A percentile compares a stretch with the other conserved stretches of the same genome.
phyloP scores from a whole-genome alignment of 1,284 basidiomycete genomes.

The Cerioporus squamosus region DNA sequence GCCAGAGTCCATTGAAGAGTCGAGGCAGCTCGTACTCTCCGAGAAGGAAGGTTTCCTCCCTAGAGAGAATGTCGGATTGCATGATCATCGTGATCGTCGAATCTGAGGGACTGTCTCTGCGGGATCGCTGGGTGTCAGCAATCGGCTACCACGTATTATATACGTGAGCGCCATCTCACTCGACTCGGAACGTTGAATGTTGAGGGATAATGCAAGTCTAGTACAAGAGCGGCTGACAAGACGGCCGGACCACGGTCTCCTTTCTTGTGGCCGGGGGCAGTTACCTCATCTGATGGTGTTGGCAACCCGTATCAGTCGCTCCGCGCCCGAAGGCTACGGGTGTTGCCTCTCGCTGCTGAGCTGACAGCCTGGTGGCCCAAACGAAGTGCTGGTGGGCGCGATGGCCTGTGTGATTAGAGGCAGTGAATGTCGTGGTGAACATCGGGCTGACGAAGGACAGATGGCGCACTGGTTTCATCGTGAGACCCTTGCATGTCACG shows the following conservation, averaged over 20 bases:
- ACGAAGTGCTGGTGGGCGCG: too few relatives aligned
- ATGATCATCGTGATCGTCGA: conserved; percentile 9
- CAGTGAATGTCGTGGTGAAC: not conserved
- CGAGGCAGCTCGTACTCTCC: conserved; percentile 67
- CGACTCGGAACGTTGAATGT: too few relatives aligned
- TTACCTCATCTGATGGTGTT: not conserved
- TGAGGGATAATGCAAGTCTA: not conserved
- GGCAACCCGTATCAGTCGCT: conserved; percentile 10
- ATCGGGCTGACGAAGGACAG: not conserved
- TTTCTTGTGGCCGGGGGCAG: conserved; percentile 8
- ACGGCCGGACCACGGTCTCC: conserved; percentile 19
- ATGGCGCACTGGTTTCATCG: not conserved
- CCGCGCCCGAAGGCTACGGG: not conserved
- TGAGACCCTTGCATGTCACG: too few relatives aligned
- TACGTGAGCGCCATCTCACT: not conserved
- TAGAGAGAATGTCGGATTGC: conserved; percentile 1
- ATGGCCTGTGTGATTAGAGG: not conserved
- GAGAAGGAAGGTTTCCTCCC: conserved; percentile 49
- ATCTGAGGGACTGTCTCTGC: not conserved
- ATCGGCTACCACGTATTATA: conserved; percentile 2
- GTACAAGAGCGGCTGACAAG: not conserved
- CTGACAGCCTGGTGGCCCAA: not conserved
- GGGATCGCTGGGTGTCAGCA: not conserved
- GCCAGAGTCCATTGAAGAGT: conserved; percentile 81
- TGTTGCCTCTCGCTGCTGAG: not conserved